Evolutionary conservation across 371 early-diverging fungal genomes (phyloP).

Genomic region (Umbelopsis sp.): DNA sequence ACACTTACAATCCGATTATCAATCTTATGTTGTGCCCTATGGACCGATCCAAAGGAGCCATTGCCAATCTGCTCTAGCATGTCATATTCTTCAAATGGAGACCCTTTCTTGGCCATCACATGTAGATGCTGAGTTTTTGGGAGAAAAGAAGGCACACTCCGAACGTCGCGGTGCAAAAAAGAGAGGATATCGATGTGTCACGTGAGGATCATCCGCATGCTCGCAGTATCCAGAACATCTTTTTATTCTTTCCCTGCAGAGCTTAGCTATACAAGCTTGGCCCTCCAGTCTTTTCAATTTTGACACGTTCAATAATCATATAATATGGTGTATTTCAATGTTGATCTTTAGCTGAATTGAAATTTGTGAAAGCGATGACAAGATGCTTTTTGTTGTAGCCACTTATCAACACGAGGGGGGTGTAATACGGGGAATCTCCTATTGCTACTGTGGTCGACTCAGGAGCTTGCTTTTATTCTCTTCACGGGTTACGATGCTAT

Average conservation of each 20-base stretch:
- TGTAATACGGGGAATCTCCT: neutral
- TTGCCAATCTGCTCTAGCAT: slow-evolving; percentile 81
- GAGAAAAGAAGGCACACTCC: slow-evolving; percentile 12
- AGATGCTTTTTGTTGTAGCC: neutral
- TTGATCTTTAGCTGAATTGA: too few relatives aligned
- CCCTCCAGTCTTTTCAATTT: too few relatives aligned
- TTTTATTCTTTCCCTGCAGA: too few relatives aligned
- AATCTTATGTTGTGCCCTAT: slow-evolving; percentile 68
- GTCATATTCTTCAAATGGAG: slow-evolving; percentile 64
- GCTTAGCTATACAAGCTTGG: too few relatives aligned
- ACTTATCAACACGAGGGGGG: neutral
- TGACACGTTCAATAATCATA: too few relatives aligned
- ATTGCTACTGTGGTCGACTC: neutral
- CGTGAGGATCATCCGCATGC: neutral
- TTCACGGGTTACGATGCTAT: neutral
- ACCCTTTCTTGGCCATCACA: slow-evolving; percentile 42
- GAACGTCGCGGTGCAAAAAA: neutral
- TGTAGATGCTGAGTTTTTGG: slow-evolving; percentile 6
- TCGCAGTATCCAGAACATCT: too few relatives aligned
- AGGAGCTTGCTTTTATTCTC: neutral
- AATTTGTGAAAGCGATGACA: too few relatives aligned
- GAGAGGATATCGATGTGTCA: neutral
- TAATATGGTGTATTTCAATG: too few relatives aligned
- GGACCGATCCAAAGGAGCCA: slow-evolving; percentile 92
- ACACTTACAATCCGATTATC: slow-evolving; percentile 71